These are phyloP conservation scores for Trypanosomatidae sp. DNA, from an alignment of 208 protist species.

Conservation along the genomic window DNA sequence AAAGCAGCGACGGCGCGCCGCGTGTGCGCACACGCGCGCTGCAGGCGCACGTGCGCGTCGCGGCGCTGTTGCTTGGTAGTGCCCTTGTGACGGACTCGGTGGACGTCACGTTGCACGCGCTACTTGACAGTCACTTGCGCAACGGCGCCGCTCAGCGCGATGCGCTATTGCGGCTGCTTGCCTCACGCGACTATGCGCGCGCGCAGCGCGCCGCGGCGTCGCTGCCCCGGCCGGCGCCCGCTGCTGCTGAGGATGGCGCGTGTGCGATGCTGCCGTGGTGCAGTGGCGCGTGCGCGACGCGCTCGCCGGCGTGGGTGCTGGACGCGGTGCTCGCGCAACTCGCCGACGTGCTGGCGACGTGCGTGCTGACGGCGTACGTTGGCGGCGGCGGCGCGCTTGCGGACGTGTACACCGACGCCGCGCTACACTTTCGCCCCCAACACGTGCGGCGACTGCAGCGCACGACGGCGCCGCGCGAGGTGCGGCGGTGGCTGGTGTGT, in stretches of 20 bases:
- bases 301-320: conserved; percentile 51
- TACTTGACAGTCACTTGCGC: conserved; percentile 1
- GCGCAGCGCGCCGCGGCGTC: neutral
- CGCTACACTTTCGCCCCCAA: conserved; percentile 41
- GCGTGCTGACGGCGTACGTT: conserved; percentile 58
- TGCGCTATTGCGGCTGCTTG: neutral
- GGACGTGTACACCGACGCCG: conserved; percentile 23
- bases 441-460: conserved; percentile 58
- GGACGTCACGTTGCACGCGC: neutral
- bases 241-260: neutral
- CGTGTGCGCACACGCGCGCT: too few species aligned
- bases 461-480: conserved; percentile 24
- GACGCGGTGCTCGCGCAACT: conserved; percentile 38
- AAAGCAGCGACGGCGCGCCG: too few species aligned
- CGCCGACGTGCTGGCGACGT: conserved; percentile 50
- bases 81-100: neutral
- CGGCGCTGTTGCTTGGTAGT: neutral
- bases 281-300: conserved; percentile 9
- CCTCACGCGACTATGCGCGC: neutral
- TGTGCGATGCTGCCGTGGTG: too few species aligned
- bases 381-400: conserved; percentile 38
- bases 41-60: too few species aligned
- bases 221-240: neutral
- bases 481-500: conserved; percentile 61
- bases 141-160: neutral